Conservation (phyloP, 768 basidiomycete species). For the Tulasnella sp. region DNA sequence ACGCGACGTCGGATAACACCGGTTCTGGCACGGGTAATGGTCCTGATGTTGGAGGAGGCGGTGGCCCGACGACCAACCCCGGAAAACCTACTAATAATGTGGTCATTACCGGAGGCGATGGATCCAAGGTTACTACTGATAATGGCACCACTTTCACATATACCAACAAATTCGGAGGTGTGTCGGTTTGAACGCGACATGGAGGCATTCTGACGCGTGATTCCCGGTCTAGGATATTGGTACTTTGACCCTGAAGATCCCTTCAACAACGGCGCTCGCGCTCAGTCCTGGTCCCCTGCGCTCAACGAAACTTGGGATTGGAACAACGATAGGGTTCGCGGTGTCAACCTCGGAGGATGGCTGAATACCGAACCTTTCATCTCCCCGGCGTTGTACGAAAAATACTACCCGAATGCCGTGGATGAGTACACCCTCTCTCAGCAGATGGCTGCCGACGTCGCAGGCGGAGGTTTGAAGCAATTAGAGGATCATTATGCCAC, state of each 20-base stretch:
- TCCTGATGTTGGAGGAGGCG: not conserved
- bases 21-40: slow-evolving; percentile 19
- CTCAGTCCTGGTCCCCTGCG: slow-evolving; percentile 71
- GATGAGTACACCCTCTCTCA: slow-evolving; percentile 60
- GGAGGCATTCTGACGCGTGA: slow-evolving; percentile 26
- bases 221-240: slow-evolving; percentile 26
- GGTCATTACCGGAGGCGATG: slow-evolving; percentile 47
- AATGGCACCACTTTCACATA: slow-evolving; percentile 69
- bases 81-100: not conserved
- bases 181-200: not conserved
- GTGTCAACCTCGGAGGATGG: slow-evolving; percentile 63
- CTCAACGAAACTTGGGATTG: slow-evolving; percentile 65
- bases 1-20: not conserved
- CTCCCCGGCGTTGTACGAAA: slow-evolving; percentile 47
- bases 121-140: slow-evolving; percentile 47
- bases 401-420: slow-evolving; percentile 35
- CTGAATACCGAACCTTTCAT: slow-evolving; percentile 74
- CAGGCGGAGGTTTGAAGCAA: slow-evolving; percentile 42
- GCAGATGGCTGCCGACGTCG: slow-evolving; percentile 53
- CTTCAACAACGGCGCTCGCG: slow-evolving; percentile 58
- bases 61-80: slow-evolving; percentile 20
- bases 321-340: slow-evolving; percentile 46
- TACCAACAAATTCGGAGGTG: slow-evolving; percentile 59
- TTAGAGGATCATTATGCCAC: slow-evolving; percentile 69
- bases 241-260: slow-evolving; percentile 54